These are phyloP conservation scores for Annona cherimola DNA, from an alignment of 164 flowering plant genomes.

Conservation along the genomic window DNA sequence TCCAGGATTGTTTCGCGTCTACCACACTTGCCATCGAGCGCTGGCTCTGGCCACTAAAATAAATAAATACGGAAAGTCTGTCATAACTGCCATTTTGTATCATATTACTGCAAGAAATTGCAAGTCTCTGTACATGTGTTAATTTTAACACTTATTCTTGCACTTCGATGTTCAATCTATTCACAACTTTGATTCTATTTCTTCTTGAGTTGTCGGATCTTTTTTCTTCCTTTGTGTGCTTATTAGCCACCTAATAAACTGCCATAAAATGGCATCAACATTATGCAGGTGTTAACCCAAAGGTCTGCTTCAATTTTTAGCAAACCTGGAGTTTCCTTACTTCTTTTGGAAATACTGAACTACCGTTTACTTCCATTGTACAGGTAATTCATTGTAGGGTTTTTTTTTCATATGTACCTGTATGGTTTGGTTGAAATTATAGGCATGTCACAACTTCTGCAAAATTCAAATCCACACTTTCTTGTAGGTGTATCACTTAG, in stretches of 20 bases:
- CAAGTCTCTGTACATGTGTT: too few relatives aligned
- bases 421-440: background rate
- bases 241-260: background rate
- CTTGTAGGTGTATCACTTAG: too few relatives aligned
- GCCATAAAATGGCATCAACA: slow-evolving; percentile 1
- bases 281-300: slow-evolving; percentile 70
- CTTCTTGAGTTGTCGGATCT: background rate
- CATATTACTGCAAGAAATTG: too few relatives aligned
- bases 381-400: slow-evolving; percentile 40
- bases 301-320: slow-evolving; percentile 61
- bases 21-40: too few relatives aligned
- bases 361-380: slow-evolving; percentile 92
- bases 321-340: slow-evolving; percentile 69
- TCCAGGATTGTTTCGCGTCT: too few relatives aligned
- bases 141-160: too few relatives aligned
- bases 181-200: too few relatives aligned
- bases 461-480: too few relatives aligned
- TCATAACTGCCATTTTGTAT: too few relatives aligned
- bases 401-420: background rate
- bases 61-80: too few relatives aligned
- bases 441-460: background rate
- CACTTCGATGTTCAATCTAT: background rate
- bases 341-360: slow-evolving; percentile 87
- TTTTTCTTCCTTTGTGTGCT: background rate
- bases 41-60: too few relatives aligned